Base-by-base conservation (phyloP, 2,329 filamentous ascomycete genomes). In the Pseudogymnoascus sp. region DNA sequence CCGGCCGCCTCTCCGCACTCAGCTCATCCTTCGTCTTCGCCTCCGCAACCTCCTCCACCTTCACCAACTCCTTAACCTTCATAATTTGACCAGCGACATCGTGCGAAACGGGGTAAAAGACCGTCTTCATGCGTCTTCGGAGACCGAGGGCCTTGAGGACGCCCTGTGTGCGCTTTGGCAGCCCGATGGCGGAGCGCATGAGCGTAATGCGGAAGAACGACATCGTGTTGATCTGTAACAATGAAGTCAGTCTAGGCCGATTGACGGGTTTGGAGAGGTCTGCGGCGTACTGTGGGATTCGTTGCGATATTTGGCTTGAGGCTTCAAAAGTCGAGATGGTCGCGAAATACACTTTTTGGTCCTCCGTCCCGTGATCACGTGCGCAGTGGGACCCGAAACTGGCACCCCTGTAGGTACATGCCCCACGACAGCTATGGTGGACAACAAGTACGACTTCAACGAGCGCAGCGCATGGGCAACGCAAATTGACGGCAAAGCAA, bases 171-270 rank as follows among this genome's bases (percentile, higher is more conserved):
- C 86, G 84, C 64, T 79, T 77, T 6, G 88, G 87, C 56, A 91
- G 82, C 67, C 88, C 88, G 71, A 91, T 91, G 69, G 86, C 85
- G 65, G 86, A 89, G 72, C 88, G 86, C 70, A 89, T 79, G 65
- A 90, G 83, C 61, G 87, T 90, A 74, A 91, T 88, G 69, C 86
- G 85, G 78, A 91, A 91, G 78, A 82, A 89, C 37, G 82, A 76
- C 82, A 86, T 86, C 67, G 64, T 72, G 62, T 37, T 62, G 65
- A 56, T 60, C 59, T 60, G 18, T 6, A 25, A 11, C 3, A 16
- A 5, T 31, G 4, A 25, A 16, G 50, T 34, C 14, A 56, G 50
- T 34, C 28, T 21, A 56, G 21, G 2, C 50, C 50, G 28, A 56
- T 56, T 36, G 28, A 21, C n/a, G 36, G 5, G 50, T 36, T 56